A percentile compares a stretch with the other conserved stretches of the same genome.
Evolutionary conservation across 768 basidiomycete genomes (phyloP).

Genomic region (Kwoniella dejecticola): DNA sequence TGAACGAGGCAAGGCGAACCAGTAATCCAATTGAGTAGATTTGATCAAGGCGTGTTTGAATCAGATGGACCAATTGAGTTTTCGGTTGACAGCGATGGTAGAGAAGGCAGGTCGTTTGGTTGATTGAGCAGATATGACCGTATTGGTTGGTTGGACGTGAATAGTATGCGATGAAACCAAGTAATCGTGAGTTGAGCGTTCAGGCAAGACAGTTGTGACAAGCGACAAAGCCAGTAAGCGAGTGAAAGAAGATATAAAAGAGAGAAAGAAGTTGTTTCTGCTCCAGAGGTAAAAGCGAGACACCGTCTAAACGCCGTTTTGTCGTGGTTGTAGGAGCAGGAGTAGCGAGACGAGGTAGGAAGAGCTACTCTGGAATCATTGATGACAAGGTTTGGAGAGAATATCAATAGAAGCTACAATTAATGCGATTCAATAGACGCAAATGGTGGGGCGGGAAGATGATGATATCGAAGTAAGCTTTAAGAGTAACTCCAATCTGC

Average conservation of each 20-base stretch:
- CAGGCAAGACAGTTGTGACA: conserved; percentile 10
- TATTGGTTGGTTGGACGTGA: too few relatives aligned
- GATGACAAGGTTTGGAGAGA: neutral
- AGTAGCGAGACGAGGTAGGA: neutral
- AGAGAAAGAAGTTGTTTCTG: conserved; percentile 8
- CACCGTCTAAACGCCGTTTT: conserved; percentile 16
- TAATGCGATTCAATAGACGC: conserved; percentile 3
- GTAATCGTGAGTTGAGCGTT: conserved; percentile 14
- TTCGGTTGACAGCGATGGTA: conserved; percentile 1
- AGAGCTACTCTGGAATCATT: conserved; percentile 17
- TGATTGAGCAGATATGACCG: conserved; percentile 6
- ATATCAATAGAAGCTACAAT: conserved; percentile 12
- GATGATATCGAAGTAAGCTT: conserved; percentile 13
- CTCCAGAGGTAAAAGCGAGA: conserved; percentile 16
- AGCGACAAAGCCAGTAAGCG: conserved; percentile 2
- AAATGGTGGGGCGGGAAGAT: conserved; percentile 8
- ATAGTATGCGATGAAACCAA: conserved; percentile 8
- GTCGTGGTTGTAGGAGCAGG: neutral
- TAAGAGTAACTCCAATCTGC: conserved; percentile 15
- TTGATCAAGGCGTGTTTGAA: conserved; percentile 8
- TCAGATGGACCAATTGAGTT: conserved; percentile 7
- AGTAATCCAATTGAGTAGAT: conserved; percentile 5
- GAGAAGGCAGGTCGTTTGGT: conserved; percentile 14
- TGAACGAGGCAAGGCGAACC: neutral
- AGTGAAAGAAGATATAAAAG: conserved; percentile 5